A percentile compares a stretch with the other conserved stretches of the same genome.
These are phyloP conservation scores for Tilletia walkeri DNA, from an alignment of 1,284 basidiomycete genomes.

Conservation along the genomic window DNA sequence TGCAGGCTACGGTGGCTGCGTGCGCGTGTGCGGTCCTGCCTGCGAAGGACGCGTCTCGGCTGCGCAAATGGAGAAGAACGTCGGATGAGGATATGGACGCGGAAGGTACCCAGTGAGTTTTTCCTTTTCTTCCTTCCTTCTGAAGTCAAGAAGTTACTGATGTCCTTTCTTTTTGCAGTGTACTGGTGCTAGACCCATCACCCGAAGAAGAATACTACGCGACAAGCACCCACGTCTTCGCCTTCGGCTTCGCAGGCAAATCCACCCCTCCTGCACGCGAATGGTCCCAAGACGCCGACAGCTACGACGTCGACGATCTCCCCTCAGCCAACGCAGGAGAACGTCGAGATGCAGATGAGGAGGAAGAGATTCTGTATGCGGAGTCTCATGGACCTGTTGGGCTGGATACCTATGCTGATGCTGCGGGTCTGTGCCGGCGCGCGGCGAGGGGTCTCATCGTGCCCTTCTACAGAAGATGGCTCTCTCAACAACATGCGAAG, in stretches of 20 bases:
- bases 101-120: slow-evolving; percentile 26
- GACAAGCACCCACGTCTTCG: slow-evolving; percentile 44
- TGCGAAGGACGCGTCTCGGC: slow-evolving; percentile 55
- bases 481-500: neutral
- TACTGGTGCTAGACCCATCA: slow-evolving; percentile 44
- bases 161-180: slow-evolving; percentile 12
- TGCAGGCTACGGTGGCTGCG: slow-evolving; percentile 58
- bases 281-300: neutral
- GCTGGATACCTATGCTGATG: neutral
- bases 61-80: slow-evolving; percentile 28
- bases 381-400: slow-evolving; percentile 7
- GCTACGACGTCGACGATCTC: too few relatives aligned
- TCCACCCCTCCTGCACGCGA: neutral
- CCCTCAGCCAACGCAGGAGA: neutral
- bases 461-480: slow-evolving; percentile 7
- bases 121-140: neutral
- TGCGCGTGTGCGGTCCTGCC: slow-evolving; percentile 57
- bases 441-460: slow-evolving; percentile 5
- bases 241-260: slow-evolving; percentile 39
- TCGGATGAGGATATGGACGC: slow-evolving; percentile 2
- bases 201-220: slow-evolving; percentile 40
- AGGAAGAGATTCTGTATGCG: slow-evolving; percentile 10
- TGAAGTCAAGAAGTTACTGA: too few relatives aligned
- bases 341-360: neutral
- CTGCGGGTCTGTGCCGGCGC: neutral